phyloP scores from a whole-genome alignment of 306 rosid genomes.

The Neltuma alba region DNA sequence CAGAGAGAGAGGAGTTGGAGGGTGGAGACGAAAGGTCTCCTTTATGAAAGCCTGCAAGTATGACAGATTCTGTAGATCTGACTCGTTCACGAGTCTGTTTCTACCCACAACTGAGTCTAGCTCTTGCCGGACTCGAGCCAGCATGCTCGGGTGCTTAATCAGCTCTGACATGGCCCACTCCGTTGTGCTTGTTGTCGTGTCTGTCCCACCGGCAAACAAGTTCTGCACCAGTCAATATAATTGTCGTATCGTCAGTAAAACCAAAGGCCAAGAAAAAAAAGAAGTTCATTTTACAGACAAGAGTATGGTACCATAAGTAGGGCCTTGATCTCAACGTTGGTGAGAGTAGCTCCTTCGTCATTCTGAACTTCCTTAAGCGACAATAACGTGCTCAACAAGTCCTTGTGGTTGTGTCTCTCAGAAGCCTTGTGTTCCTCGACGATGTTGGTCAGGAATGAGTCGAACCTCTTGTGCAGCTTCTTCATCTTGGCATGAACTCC shows the following conservation, averaged over 20 bases:
- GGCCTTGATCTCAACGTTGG: constrained; percentile 7
- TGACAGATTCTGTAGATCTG: background rate
- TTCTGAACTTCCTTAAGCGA: background rate
- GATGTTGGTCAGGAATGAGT: background rate
- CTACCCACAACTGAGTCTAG: background rate
- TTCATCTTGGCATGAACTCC: background rate
- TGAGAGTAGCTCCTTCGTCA: background rate
- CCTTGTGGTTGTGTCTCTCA: background rate
- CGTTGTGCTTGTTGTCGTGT: background rate
- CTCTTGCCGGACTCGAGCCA: background rate
- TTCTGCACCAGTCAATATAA: background rate
- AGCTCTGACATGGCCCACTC: background rate
- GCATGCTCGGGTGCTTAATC: background rate
- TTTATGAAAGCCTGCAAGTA: background rate
- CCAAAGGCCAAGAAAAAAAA: too few species aligned
- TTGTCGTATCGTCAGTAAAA: too few species aligned
- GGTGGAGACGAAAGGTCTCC: constrained; percentile 1
- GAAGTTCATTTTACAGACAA: too few species aligned
- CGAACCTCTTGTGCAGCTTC: background rate
- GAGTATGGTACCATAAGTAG: background rate
- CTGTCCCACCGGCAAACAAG: background rate
- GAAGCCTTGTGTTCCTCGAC: background rate
- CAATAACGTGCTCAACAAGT: background rate
- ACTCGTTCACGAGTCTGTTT: background rate
- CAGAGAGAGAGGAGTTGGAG: background rate